Evolutionary conservation across 495 filamentous ascomycete species (phyloP), one percentile per base, ranked within the genome.

Genomic region (Penicillium malachiteum): DNA sequence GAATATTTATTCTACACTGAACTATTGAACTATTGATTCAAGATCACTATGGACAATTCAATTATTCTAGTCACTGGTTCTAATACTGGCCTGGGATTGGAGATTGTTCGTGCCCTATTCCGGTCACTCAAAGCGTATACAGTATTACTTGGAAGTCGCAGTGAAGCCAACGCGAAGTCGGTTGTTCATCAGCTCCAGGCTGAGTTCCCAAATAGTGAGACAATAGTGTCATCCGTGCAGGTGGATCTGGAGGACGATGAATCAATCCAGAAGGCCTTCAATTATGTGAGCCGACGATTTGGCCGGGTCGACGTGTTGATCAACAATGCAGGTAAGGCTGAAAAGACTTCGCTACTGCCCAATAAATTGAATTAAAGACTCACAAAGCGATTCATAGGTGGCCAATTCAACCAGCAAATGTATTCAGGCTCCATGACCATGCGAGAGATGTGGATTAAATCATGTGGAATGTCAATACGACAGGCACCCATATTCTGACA

Each of bases 381-480:
- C 12, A 48, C 30, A n/a, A 40, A 35, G 40, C 39, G 10, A 45
- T 5, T 32, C 33, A 33, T 37, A 71, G 70, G 75, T 34, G 73
- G 63, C 13, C 57, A 61, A 26, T 71, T 76, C 55, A 73, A 79
- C 43, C 43, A 54, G 4, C 70, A 71, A 6, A 1, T 66, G 68
- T 0, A 61, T 66, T 14, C 64, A 57, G 46, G 68, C 45, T 50
- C 74, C 57, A 0, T 72, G 62, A 50, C 62, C 35, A 47, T 66
- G 45, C 71, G 80, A 34, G 66, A 76, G 50, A 63, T 62, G 42
- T 81, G 73, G 67, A 81, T 78, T 57, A 72, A 78, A 40, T 72
- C 80, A 12, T 83, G n/a, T n/a, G 84, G 66, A 78, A 83, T 52
- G 71, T 80, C 59, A 84, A 86, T 63, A 75, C 80, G 1, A 73